phyloP scores from a whole-genome alignment of 192 early-diverging fungal genomes.

The Radiomyces spectabilis region DNA sequence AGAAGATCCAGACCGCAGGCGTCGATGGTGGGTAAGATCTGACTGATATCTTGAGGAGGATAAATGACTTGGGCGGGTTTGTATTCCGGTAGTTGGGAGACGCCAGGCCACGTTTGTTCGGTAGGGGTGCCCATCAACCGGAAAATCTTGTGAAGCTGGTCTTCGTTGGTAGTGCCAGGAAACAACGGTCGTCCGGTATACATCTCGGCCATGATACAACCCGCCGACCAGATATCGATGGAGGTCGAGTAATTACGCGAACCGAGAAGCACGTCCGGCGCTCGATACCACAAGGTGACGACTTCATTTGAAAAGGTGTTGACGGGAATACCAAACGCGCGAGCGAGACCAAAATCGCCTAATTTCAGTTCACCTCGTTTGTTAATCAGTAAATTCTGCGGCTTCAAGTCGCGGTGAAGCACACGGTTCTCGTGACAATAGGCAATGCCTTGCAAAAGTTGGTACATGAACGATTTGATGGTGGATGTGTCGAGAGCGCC shows the following conservation, averaged over 20 bases:
- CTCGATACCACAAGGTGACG: slow-evolving; percentile 97
- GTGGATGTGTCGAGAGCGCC: slow-evolving; percentile 55
- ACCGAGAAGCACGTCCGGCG: slow-evolving; percentile 92
- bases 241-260: slow-evolving; percentile 91
- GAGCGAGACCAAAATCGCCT: slow-evolving; percentile 77
- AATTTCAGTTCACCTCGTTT: slow-evolving; percentile 72
- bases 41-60: slow-evolving; percentile 51
- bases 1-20: slow-evolving; percentile 61
- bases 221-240: slow-evolving; percentile 97
- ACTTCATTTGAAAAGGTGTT: slow-evolving; percentile 98
- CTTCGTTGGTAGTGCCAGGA: slow-evolving; percentile 75
- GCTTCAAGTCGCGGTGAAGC: slow-evolving; percentile 79
- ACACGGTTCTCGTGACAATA: slow-evolving; percentile 86
- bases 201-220: slow-evolving; percentile 98
- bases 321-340: slow-evolving; percentile 79
- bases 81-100: slow-evolving; percentile 63
- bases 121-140: slow-evolving; percentile 73
- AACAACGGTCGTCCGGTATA: slow-evolving; percentile 72
- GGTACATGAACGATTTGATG: slow-evolving; percentile 80
- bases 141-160: slow-evolving; percentile 77
- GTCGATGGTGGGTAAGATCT: slow-evolving; percentile 71
- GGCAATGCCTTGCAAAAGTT: slow-evolving; percentile 73
- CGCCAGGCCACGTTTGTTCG: slow-evolving; percentile 69
- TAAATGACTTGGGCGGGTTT: slow-evolving; percentile 61
- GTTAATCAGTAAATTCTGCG: slow-evolving; percentile 81